phyloP scores from a whole-genome alignment of 352 stramenopile genomes.

The Blastocystis sp. region DNA sequence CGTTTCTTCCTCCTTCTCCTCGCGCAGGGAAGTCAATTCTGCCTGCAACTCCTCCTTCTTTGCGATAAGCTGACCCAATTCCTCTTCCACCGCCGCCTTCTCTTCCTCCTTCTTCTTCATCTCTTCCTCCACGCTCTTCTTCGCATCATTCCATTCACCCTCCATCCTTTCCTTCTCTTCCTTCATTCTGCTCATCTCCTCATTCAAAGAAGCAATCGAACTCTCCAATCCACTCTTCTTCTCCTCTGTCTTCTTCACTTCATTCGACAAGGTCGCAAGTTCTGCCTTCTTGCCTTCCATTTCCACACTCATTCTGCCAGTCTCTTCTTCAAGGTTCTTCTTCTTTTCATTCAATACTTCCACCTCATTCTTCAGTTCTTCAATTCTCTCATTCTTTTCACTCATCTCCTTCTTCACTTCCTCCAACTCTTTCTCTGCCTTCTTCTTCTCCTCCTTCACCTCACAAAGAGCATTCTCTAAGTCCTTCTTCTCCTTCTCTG shows the following conservation, averaged over 20 bases:
- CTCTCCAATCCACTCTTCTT: constrained; percentile 28
- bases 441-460: neutral
- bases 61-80: neutral
- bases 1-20: neutral
- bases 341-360: neutral
- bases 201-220: neutral
- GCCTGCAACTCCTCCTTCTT: neutral
- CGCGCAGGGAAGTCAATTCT: neutral
- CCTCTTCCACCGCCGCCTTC: neutral
- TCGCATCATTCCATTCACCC: neutral
- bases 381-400: neutral
- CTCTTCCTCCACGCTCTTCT: neutral
- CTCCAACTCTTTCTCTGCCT: neutral
- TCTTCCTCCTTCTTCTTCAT: neutral
- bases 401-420: neutral
- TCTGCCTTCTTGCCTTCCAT: too few relatives aligned
- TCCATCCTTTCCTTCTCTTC: neutral
- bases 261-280: too few relatives aligned
- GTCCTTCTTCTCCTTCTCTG: neutral
- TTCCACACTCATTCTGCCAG: neutral
- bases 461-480: too few relatives aligned
- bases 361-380: neutral
- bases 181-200: neutral
- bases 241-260: neutral
- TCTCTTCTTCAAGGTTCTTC: neutral